Evolutionary conservation across 2,329 filamentous ascomycete species (phyloP).

Genomic region (Talaromyces sp.): DNA sequence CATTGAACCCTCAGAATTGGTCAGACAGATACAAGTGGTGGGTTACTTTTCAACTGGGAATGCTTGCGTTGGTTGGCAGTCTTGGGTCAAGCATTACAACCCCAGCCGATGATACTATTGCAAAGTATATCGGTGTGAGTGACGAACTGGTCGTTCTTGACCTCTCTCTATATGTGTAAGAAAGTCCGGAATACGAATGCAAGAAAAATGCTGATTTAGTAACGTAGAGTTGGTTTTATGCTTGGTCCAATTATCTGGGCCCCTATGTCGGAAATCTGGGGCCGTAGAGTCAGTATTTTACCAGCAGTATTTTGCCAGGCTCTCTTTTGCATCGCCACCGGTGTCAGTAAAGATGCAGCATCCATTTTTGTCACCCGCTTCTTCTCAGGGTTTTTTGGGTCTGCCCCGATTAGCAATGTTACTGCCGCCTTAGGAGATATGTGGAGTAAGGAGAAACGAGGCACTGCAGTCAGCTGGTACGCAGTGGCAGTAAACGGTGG

Average conservation of each 20-base stretch:
- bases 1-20: slow-evolving; percentile 46
- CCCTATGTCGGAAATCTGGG: slow-evolving; percentile 51
- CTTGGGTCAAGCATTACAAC: slow-evolving; percentile 48
- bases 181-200: not conserved
- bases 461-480: slow-evolving; percentile 26
- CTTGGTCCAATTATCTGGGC: slow-evolving; percentile 52
- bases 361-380: slow-evolving; percentile 38
- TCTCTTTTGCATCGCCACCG: slow-evolving; percentile 43
- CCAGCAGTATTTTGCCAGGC: slow-evolving; percentile 37
- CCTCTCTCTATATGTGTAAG: slow-evolving; percentile 10
- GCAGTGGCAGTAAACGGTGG: slow-evolving; percentile 4
- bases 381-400: slow-evolving; percentile 41
- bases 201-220: not conserved
- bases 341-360: slow-evolving; percentile 30
- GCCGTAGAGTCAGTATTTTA: slow-evolving; percentile 44
- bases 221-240: not conserved
- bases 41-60: slow-evolving; percentile 44
- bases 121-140: slow-evolving; percentile 29
- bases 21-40: slow-evolving; percentile 38
- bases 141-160: slow-evolving; percentile 3
- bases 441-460: slow-evolving; percentile 31
- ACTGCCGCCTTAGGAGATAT: slow-evolving; percentile 41
- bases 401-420: slow-evolving; percentile 39
- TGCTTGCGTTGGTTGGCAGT: slow-evolving; percentile 46
- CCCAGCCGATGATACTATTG: slow-evolving; percentile 40